Evolutionary conservation across 371 early-diverging fungal genomes (phyloP).

Genomic region (Rhizomucor pusillus): DNA sequence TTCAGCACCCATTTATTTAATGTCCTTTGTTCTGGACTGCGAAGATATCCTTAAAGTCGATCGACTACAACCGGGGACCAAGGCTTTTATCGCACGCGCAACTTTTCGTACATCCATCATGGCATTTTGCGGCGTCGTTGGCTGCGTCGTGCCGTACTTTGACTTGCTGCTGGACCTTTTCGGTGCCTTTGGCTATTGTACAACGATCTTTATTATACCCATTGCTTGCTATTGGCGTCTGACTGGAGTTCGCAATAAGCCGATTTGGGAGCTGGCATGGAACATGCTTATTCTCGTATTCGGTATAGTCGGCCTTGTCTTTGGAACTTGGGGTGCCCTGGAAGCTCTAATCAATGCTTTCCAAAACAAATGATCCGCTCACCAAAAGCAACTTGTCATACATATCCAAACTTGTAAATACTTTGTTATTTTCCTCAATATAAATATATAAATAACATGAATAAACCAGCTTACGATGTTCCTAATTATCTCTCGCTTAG

Average conservation of each 20-base stretch:
- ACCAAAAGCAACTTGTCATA: too few relatives aligned
- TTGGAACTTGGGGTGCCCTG: conserved; percentile 76
- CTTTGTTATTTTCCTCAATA: too few relatives aligned
- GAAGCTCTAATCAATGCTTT: conserved; percentile 43
- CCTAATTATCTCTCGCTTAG: too few relatives aligned
- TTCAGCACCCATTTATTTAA: conserved; percentile 77
- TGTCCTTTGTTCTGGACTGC: conserved; percentile 72
- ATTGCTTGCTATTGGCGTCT: conserved; percentile 73
- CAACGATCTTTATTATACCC: conserved; percentile 83
- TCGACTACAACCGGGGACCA: conserved; percentile 44
- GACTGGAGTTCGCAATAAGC: conserved; percentile 61
- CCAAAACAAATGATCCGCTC: conserved; percentile 17
- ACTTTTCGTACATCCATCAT: conserved; percentile 54
- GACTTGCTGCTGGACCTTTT: conserved; percentile 77
- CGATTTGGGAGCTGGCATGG: conserved; percentile 53
- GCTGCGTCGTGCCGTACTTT: conserved; percentile 77
- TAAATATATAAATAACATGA: too few relatives aligned
- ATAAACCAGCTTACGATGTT: too few relatives aligned
- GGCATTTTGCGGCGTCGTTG: conserved; percentile 53
- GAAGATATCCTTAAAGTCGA: conserved; percentile 60
- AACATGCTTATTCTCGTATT: conserved; percentile 55
- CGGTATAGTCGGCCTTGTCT: conserved; percentile 67
- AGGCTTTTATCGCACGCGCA: conserved; percentile 56
- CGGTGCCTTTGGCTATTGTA: conserved; percentile 78
- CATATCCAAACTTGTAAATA: too few relatives aligned